Evolutionary conservation across 768 basidiomycete species (phyloP).

Genomic region (Tylopilus subfusipes): DNA sequence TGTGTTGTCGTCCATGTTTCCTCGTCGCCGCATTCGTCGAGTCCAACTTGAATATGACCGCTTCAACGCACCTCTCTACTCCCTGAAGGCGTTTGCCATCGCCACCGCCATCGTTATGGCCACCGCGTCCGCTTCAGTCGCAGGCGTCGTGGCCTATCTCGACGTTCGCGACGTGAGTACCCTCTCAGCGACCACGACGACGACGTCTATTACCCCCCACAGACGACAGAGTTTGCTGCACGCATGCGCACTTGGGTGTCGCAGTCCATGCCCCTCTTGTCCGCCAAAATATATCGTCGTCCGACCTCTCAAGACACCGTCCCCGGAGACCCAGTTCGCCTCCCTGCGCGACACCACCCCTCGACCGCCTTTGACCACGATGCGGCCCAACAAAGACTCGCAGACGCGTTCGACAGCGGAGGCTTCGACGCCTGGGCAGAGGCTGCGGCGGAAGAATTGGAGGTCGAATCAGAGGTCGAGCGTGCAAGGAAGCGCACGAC

Average conservation of each 20-base stretch:
- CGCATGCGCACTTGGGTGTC: slow-evolving; percentile 51
- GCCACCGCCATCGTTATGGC: slow-evolving; percentile 58
- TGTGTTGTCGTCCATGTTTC: not conserved
- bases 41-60: slow-evolving; percentile 16
- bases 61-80: slow-evolving; percentile 51
- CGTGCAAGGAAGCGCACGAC: slow-evolving; percentile 25
- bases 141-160: slow-evolving; percentile 48
- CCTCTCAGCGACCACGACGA: not conserved
- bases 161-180: slow-evolving; percentile 52
- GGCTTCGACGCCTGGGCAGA: slow-evolving; percentile 57
- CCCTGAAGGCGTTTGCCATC: slow-evolving; percentile 60
- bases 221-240: slow-evolving; percentile 60
- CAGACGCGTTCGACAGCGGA: slow-evolving; percentile 54
- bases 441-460: slow-evolving; percentile 51
- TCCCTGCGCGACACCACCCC: not conserved
- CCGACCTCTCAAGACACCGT: slow-evolving; percentile 20
- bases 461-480: slow-evolving; percentile 54
- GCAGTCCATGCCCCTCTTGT: slow-evolving; percentile 46
- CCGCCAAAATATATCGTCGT: slow-evolving; percentile 49
- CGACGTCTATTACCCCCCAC: not conserved
- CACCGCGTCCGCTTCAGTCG: slow-evolving; percentile 43
- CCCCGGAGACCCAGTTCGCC: not conserved
- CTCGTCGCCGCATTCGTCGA: not conserved
- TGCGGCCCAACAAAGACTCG: slow-evolving; percentile 51
- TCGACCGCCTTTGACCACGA: slow-evolving; percentile 18